These are phyloP conservation scores for Sisymbrium altissimum DNA, from an alignment of 345 rosid genomes.

Conservation along the genomic window DNA sequence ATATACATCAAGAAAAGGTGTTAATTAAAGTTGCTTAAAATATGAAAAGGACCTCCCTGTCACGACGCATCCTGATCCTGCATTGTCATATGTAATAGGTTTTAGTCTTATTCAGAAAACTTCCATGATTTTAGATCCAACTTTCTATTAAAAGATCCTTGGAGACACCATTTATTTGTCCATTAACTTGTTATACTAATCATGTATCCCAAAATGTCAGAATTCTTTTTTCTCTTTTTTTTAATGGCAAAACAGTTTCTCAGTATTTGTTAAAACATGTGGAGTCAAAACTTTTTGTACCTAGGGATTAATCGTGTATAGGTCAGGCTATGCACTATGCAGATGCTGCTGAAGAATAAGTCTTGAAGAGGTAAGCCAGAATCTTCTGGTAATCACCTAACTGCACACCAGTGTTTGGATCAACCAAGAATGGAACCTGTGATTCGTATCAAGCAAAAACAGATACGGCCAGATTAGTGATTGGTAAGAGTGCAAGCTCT, in stretches of 20 bases:
- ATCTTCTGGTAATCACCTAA: constrained; percentile 63
- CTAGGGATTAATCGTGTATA: neutral
- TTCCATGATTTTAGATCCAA: neutral
- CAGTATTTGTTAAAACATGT: neutral
- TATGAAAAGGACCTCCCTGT: neutral
- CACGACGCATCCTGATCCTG: neutral
- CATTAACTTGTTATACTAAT: neutral
- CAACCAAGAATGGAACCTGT: constrained; percentile 72
- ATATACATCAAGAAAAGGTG: neutral
- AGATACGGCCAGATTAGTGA: neutral
- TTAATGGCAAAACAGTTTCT: neutral
- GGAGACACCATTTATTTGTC: neutral
- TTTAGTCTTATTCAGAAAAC: neutral
- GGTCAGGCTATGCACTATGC: constrained; percentile 13
- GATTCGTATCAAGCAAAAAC: constrained; percentile 5
- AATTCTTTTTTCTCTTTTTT: neutral
- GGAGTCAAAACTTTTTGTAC: constrained; percentile 10
- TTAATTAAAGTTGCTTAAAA: neutral
- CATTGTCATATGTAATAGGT: neutral
- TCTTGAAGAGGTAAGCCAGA: constrained; percentile 58
- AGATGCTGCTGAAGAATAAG: constrained; percentile 44
- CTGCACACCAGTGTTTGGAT: constrained; percentile 66
- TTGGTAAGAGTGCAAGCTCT: neutral
- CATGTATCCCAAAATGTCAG: no score
- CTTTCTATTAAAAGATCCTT: neutral